Base-by-base conservation (phyloP, 768 basidiomycete species). In the Lyophyllum shimeji region DNA sequence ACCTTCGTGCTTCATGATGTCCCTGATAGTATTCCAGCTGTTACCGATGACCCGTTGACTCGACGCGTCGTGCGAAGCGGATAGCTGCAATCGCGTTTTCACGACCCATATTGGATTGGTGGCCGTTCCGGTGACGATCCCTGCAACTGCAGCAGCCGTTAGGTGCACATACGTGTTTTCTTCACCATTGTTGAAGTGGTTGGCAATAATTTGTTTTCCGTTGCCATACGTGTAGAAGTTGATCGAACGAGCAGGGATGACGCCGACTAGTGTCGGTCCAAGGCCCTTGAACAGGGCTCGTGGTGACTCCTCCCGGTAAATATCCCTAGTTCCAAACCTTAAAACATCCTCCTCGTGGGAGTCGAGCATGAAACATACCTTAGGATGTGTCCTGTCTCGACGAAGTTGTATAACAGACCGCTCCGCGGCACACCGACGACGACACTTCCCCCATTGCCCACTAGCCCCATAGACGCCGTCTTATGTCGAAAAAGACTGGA, bases 91-190 rank as follows among this genome's bases (percentile, higher is more conserved):
- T 7, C 96, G 87, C 43, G 97, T 99, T 72, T 98, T 99, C 58
- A 99, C 93, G 46, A 99, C 97, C 97, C 97, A 99, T 23, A 99
- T 96, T 0, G 97, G 97, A 69, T 99, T 99, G 20, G 97, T 98
- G 11, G 85, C 93, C 0, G 93, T 88, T 4, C 95, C 84, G 0
- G 97, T 99, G 29, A 79, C 76, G 60, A 98, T 76, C 0, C 96
- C 95, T 1, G 96, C 96, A 9, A 86, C 66, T 0, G 92, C 89
- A 0, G 95, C 97, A 0, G 96, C 90, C 1, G 77, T 58, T 21
- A 98, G 85, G 69, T 98, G 95, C 0, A 99, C 87, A 59, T 80
- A 84, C 0, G 89, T 78, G 70, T 91, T 95, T 71, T 98, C 94
- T 58, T 83, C 63, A 23, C 94, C 81, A 60, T 86, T 63, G 70